A percentile compares a stretch with the other conserved stretches of the same genome.
These are phyloP conservation scores for Martensiomyces pterosporus DNA, from an alignment of 192 early-diverging fungal species.

Conservation along the genomic window DNA sequence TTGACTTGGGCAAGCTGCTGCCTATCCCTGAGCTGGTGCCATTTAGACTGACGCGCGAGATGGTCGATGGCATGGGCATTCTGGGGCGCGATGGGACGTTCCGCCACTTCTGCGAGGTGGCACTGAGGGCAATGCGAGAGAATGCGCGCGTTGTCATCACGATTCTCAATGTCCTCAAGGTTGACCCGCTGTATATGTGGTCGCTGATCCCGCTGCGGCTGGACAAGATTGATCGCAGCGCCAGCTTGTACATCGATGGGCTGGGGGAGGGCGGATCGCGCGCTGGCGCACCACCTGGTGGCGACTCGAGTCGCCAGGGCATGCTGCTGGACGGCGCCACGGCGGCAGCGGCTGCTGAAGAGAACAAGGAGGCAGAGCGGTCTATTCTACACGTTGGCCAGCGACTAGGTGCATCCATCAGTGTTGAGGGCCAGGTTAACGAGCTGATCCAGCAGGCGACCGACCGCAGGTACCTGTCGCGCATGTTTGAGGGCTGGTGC, in stretches of 20 bases:
- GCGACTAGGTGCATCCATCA: constrained; percentile 57
- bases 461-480: constrained; percentile 52
- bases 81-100: constrained; percentile 78
- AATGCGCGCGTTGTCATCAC: constrained; percentile 79
- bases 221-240: constrained; percentile 42
- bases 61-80: constrained; percentile 85
- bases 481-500: constrained; percentile 58
- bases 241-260: constrained; percentile 19
- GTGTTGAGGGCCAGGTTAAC: constrained; percentile 67
- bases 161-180: constrained; percentile 90
- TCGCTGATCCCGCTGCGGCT: constrained; percentile 41
- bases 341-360: constrained; percentile 9
- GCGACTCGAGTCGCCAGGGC: not conserved
- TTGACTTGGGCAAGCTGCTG: constrained; percentile 87
- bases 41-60: constrained; percentile 85
- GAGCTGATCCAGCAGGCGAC: constrained; percentile 69
- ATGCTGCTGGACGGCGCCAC: constrained; percentile 9
- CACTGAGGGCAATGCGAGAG: constrained; percentile 70
- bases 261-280: constrained; percentile 4
- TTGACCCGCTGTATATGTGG: constrained; percentile 85
- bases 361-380: constrained; percentile 66
- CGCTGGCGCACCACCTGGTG: constrained; percentile 1
- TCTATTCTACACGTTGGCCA: constrained; percentile 60
- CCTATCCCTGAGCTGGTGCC: constrained; percentile 88
- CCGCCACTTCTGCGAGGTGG: constrained; percentile 70